These are phyloP conservation scores for Euphorbia schlechtendalii DNA, from an alignment of 441 rosid species.

Conservation along the genomic window DNA sequence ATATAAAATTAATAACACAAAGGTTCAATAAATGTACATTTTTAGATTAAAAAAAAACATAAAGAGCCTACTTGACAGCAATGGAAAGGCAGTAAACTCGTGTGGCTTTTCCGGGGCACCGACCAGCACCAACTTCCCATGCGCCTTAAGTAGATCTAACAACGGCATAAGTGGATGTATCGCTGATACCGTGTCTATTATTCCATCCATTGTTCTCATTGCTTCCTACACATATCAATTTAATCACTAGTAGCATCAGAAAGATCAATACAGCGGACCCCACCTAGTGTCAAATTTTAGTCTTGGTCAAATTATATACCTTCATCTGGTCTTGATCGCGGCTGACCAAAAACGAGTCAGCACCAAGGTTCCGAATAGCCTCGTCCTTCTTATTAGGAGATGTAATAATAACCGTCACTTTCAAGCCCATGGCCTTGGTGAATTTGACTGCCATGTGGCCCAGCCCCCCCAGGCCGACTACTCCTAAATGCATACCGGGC, in stretches of 20 bases:
- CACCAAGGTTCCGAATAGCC: slow-evolving; percentile 38
- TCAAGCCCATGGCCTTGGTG: too few species aligned
- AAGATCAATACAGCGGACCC: too few species aligned
- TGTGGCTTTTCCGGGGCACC: slow-evolving; percentile 46
- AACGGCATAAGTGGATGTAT: slow-evolving; percentile 44
- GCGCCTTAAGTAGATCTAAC: slow-evolving; percentile 38
- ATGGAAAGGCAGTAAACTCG: slow-evolving; percentile 40
- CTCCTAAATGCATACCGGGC: slow-evolving; percentile 18
- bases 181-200: too few species aligned
- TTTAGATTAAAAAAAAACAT: neutral
- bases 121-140: slow-evolving; percentile 41
- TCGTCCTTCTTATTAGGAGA: slow-evolving; percentile 34
- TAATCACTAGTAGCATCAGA: too few species aligned
- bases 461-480: too few species aligned
- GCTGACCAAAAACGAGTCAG: slow-evolving; percentile 37
- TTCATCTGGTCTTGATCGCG: slow-evolving; percentile 24
- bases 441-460: too few species aligned
- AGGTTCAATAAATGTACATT: too few species aligned
- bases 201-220: too few species aligned
- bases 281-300: too few species aligned
- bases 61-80: slow-evolving; percentile 31
- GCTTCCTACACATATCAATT: too few species aligned
- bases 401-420: slow-evolving; percentile 43
- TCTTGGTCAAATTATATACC: too few species aligned
- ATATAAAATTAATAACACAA: too few species aligned